Percentiles rank a stretch among this genome's conserved stretches.
These are phyloP conservation scores for Acorus gramineus DNA, from an alignment of 106 monocot genomes.

Conservation along the genomic window DNA sequence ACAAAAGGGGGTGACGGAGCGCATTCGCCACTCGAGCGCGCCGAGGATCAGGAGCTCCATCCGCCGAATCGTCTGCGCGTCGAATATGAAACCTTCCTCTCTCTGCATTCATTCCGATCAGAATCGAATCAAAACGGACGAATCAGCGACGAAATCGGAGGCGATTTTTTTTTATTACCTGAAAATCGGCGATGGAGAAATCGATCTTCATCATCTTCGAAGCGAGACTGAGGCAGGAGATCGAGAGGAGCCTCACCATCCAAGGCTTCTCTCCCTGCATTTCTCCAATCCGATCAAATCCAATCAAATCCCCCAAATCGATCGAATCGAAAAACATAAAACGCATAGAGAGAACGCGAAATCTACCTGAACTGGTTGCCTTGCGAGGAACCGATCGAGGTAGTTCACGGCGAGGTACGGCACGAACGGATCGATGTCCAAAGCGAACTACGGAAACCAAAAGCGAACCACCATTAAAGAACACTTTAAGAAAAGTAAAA, in stretches of 20 bases:
- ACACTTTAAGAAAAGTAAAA: background rate
- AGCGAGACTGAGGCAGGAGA: conserved; percentile 79
- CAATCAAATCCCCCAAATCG: no score
- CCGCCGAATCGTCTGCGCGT: conserved; percentile 43
- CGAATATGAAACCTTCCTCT: conserved; percentile 52
- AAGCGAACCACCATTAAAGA: background rate
- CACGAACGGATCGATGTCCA: conserved; percentile 44
- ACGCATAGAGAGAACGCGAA: background rate
- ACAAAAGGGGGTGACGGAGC: conserved; percentile 87
- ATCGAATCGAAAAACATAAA: background rate
- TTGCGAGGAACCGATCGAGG: conserved; percentile 75
- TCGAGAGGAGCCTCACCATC: conserved; percentile 57
- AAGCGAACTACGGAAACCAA: conserved; percentile 18
- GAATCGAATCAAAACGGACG: no score
- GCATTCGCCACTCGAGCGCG: conserved; percentile 80
- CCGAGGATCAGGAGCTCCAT: conserved; percentile 82
- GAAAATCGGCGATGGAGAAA: conserved; percentile 40
- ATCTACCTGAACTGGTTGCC: conserved; percentile 40
- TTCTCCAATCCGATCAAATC: no score
- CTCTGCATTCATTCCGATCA: conserved; percentile 6
- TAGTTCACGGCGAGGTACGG: conserved; percentile 83
- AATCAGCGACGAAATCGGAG: background rate
- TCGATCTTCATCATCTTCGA: conserved; percentile 69
- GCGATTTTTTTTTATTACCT: conserved; percentile 21
- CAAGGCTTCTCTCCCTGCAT: conserved; percentile 62